A percentile compares a stretch with the other conserved stretches of the same genome.
phyloP scores from a whole-genome alignment of 73 alveolate genomes.

The Tetrahymena elliotti region DNA sequence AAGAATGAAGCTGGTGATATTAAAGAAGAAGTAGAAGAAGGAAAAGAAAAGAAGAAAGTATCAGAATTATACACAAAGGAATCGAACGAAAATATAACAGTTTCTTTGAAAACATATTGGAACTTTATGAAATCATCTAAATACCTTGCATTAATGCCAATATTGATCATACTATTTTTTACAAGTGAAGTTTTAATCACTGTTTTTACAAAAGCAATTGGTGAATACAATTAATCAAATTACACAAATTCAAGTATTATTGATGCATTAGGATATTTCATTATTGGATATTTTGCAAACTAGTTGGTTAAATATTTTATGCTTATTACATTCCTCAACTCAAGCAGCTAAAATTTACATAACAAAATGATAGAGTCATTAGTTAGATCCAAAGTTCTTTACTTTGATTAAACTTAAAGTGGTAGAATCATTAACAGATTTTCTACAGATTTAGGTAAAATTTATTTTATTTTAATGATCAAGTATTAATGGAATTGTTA shows the following conservation, averaged over 20 bases:
- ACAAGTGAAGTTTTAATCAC: not conserved
- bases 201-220: not conserved
- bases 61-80: not conserved
- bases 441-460: conserved; percentile 39
- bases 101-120: not conserved
- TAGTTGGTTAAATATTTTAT: not conserved
- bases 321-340: not conserved
- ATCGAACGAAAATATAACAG: not conserved
- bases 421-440: conserved; percentile 51
- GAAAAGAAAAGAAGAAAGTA: not conserved
- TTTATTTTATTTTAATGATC: not conserved
- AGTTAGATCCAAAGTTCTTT: conserved; percentile 19
- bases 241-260: not conserved
- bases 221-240: not conserved
- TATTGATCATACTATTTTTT: not conserved
- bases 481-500: not conserved
- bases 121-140: not conserved
- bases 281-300: not conserved
- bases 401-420: conserved; percentile 40
- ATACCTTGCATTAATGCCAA: not conserved
- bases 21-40: not conserved
- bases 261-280: not conserved
- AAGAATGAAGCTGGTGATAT: no score
- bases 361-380: conserved; percentile 16
- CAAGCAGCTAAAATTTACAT: conserved; percentile 8